Evolutionary conservation across 169 alveolate species (phyloP).

Genomic region (Pseudocohnilembus persalinus): DNA sequence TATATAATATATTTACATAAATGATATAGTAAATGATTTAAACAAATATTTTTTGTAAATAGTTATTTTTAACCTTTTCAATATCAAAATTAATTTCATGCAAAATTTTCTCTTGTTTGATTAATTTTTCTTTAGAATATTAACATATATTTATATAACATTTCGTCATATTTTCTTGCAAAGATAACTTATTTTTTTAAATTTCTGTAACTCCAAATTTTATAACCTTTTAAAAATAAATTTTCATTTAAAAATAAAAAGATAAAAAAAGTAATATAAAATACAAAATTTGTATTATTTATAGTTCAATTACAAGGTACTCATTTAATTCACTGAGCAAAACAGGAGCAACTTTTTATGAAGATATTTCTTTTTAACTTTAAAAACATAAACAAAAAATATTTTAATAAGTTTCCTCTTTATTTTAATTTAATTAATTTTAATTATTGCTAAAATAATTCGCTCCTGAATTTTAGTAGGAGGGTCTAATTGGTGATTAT

Average conservation of each 20-base stretch:
- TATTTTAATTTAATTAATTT: too few relatives aligned
- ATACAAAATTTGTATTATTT: neutral
- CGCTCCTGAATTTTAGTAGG: too few relatives aligned
- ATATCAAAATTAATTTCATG: neutral
- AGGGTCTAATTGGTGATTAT: neutral
- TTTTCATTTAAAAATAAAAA: too few relatives aligned
- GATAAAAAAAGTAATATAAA: neutral
- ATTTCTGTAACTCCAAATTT: neutral
- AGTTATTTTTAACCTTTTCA: neutral
- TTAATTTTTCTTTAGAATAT: neutral
- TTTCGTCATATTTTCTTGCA: neutral
- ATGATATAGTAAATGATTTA: neutral
- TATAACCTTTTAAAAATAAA: too few relatives aligned
- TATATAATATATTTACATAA: too few relatives aligned
- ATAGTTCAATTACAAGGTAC: neutral
- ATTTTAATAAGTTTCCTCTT: neutral
- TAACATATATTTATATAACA: neutral
- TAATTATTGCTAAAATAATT: neutral
- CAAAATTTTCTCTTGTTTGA: neutral
- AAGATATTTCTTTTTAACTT: neutral
- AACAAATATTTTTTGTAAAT: too few relatives aligned
- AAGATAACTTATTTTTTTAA: neutral
- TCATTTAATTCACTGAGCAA: neutral
- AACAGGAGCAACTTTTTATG: neutral
- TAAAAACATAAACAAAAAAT: neutral